Evolutionary conservation across 2,329 filamentous ascomycete species (phyloP).

Genomic region (Epichloe amarillans): DNA sequence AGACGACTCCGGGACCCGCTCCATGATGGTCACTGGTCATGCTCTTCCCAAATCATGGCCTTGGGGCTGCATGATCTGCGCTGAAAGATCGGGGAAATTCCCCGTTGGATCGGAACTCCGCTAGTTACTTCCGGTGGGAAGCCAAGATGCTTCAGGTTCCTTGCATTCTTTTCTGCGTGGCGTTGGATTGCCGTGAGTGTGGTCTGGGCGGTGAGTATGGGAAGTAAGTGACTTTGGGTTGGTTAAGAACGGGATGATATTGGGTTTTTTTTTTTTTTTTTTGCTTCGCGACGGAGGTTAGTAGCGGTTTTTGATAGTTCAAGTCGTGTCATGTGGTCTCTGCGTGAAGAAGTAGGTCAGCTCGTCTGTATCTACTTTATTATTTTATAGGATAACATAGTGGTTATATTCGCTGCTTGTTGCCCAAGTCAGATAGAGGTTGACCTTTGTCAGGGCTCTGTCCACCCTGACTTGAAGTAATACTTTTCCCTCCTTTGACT

Average conservation of each 20-base stretch:
- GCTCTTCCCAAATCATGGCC: not conserved
- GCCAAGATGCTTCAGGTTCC: not conserved
- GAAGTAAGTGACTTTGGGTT: no score
- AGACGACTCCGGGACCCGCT: not conserved
- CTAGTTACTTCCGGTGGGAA: no score
- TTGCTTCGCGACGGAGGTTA: not conserved
- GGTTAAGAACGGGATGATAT: no score
- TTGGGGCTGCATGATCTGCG: conserved; percentile 14
- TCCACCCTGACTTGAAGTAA: no score
- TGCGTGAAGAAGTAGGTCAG: no score
- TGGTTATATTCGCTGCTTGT: not conserved
- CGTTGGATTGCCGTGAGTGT: not conserved
- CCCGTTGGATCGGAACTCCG: not conserved
- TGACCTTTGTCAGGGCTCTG: no score
- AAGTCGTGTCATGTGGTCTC: not conserved
- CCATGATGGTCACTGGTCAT: not conserved
- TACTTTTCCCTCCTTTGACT: no score
- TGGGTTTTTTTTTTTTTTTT: not conserved
- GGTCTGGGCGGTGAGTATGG: not conserved
- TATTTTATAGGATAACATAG: no score
- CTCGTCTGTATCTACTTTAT: no score
- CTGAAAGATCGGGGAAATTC: conserved; percentile 14
- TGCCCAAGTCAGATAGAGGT: no score
- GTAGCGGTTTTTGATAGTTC: no score
- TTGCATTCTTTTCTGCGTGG: not conserved